Percentiles rank a stretch among this genome's conserved stretches.
phyloP scores from a whole-genome alignment of 345 rosid species.

The Theobroma cacao region DNA sequence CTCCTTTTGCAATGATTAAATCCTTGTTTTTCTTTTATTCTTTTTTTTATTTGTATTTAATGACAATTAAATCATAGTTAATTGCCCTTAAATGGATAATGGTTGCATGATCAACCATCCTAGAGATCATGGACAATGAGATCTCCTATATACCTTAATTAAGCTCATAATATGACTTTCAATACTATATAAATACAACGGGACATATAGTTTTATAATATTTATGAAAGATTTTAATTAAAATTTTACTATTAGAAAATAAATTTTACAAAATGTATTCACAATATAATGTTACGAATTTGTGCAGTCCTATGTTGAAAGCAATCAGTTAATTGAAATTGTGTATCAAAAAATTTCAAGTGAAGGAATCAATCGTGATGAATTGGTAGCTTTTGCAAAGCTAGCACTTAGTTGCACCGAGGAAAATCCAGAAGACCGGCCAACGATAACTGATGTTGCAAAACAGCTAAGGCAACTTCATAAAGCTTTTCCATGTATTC shows the following conservation, averaged over 20 bases:
- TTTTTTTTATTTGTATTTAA: too few species aligned
- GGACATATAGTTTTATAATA: too few species aligned
- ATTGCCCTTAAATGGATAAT: neutral
- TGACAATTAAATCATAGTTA: neutral
- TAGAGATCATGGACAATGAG: too few species aligned
- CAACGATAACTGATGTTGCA: constrained; percentile 6
- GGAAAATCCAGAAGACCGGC: neutral
- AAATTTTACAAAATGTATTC: too few species aligned
- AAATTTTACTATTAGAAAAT: too few species aligned
- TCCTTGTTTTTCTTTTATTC: too few species aligned
- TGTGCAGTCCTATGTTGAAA: neutral
- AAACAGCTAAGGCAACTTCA: constrained; percentile 5
- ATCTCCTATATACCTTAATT: neutral
- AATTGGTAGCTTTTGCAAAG: neutral
- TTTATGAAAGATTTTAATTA: too few species aligned
- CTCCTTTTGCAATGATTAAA: neutral
- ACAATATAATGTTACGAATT: too few species aligned
- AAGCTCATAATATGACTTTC: neutral
- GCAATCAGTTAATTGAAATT: neutral
- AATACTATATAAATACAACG: neutral
- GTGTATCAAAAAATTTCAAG: too few species aligned
- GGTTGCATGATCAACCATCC: too few species aligned
- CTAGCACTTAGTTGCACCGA: neutral
- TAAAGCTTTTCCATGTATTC: neutral
- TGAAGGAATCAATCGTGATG: constrained; percentile 2